Conservation (phyloP, 441 rosid species). For the Rhodomyrtus psidioides region DNA sequence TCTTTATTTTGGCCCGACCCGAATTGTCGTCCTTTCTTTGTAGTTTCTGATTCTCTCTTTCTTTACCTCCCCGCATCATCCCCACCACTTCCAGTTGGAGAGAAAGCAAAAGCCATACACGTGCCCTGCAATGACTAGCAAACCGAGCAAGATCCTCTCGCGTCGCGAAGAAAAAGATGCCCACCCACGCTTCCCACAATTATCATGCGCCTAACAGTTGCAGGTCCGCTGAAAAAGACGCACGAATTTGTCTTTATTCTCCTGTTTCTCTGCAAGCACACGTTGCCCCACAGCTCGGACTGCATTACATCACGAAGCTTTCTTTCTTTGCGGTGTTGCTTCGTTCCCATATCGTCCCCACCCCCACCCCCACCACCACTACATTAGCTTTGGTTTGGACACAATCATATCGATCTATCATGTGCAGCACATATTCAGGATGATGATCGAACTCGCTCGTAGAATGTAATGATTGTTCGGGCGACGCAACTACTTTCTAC, state of each 20-base stretch:
- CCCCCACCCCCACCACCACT: neutral
- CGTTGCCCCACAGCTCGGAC: neutral
- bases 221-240: neutral
- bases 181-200: neutral
- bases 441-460: neutral
- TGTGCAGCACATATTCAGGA: slow-evolving; percentile 2
- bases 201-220: neutral
- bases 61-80: neutral
- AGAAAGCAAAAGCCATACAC: neutral
- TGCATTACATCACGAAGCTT: neutral
- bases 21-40: neutral
- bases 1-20: neutral
- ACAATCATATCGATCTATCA: neutral
- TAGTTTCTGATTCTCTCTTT: neutral
- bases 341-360: neutral
- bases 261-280: neutral
- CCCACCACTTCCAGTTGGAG: neutral
- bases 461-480: neutral
- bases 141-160: neutral
- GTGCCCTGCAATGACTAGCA: neutral
- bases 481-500: slow-evolving; percentile 5
- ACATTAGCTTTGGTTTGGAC: neutral
- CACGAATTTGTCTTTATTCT: neutral
- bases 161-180: neutral
- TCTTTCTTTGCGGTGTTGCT: neutral